Evolutionary conservation across 176 grass and related monocot species (phyloP).

Genomic region (Bolboschoenus planiculmis): DNA sequence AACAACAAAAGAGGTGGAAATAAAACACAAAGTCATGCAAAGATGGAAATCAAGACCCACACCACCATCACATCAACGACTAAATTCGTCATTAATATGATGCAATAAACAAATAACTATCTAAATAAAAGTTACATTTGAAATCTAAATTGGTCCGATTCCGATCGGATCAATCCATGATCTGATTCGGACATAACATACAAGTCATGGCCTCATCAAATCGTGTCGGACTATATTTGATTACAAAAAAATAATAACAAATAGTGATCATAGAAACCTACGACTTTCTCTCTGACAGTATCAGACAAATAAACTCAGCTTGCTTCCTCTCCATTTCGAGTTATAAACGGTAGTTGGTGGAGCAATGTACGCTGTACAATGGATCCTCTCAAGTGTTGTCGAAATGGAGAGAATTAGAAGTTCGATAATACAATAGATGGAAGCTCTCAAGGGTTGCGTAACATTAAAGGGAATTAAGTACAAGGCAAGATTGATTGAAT

Average conservation of each 20-base stretch:
- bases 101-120: background rate
- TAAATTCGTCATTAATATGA: background rate
- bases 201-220: background rate
- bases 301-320: too few species aligned
- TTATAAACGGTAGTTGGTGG: background rate
- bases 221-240: background rate
- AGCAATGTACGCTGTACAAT: background rate
- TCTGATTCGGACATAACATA: background rate
- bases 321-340: background rate
- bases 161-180: background rate
- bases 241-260: background rate
- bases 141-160: background rate
- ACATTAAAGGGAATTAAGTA: background rate
- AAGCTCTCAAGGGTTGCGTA: background rate
- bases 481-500: slow-evolving; percentile 5
- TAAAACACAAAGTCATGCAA: too few species aligned
- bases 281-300: too few species aligned
- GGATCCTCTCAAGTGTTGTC: background rate
- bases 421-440: too few species aligned
- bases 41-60: background rate
- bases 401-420: background rate
- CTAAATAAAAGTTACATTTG: background rate
- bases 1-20: too few species aligned
- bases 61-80: background rate
- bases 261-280: too few species aligned